Conservation (phyloP, 306 rosid genomes). For the Crotalaria pallida region DNA sequence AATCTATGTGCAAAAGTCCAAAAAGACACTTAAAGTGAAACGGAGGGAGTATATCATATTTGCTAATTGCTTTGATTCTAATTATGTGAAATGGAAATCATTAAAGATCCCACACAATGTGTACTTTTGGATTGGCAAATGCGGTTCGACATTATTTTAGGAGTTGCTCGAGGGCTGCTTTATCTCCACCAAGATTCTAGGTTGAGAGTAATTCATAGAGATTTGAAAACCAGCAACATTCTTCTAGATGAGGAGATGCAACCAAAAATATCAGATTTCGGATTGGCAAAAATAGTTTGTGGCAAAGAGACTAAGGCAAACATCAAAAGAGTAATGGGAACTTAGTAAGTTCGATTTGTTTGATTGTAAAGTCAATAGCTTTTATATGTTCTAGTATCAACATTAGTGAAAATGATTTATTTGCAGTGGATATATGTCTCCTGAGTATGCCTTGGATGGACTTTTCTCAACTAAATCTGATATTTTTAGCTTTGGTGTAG, state of each 20-base stretch:
- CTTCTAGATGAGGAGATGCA: conserved; percentile 14
- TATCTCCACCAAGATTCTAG: conserved; percentile 21
- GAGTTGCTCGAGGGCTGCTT: conserved; percentile 12
- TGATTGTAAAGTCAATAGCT: not conserved
- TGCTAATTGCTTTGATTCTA: not conserved
- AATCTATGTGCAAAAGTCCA: too few relatives aligned
- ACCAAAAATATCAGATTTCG: not conserved
- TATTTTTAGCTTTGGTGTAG: conserved; percentile 41
- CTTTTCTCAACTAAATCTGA: conserved; percentile 39
- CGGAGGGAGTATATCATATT: not conserved
- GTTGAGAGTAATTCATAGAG: not conserved
- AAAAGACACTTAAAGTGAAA: too few relatives aligned
- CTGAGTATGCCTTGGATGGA: conserved; percentile 27
- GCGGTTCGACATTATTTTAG: conserved; percentile 28
- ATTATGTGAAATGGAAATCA: not conserved
- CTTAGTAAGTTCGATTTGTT: not conserved
- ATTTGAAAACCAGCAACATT: conserved; percentile 8
- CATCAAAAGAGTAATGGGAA: not conserved
- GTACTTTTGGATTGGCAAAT: conserved; percentile 19
- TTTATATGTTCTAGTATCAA: not conserved
- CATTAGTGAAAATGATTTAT: not conserved
- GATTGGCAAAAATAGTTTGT: not conserved
- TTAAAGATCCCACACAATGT: not conserved
- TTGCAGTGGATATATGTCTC: conserved; percentile 39
- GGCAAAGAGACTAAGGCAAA: conserved; percentile 1